Percentiles rank a stretch among this genome's conserved stretches.
These are phyloP conservation scores for Naegleria fowleri DNA, from an alignment of 208 protist species.

Conservation along the genomic window DNA sequence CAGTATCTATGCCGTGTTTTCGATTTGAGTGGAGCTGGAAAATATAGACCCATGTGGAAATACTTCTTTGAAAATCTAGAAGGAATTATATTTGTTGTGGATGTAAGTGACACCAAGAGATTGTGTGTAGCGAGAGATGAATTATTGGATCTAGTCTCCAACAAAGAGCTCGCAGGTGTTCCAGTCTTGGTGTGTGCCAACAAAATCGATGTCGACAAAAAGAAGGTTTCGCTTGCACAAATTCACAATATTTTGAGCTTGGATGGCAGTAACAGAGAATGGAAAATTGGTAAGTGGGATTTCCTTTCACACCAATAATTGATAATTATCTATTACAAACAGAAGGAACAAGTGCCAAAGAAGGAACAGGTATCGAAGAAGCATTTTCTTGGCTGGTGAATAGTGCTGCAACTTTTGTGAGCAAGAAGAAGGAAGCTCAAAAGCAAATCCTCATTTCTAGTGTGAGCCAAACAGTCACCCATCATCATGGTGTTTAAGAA, in stretches of 20 bases:
- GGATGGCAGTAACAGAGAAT: neutral
- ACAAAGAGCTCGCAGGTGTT: neutral
- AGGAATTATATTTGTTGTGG: neutral
- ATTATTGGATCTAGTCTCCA: neutral
- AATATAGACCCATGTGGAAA: slow-evolving; percentile 5
- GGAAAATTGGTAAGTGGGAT: neutral
- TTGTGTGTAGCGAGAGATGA: slow-evolving; percentile 4
- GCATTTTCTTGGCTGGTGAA: neutral
- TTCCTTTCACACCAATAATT: too few relatives aligned
- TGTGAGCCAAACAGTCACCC: neutral
- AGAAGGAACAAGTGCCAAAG: neutral
- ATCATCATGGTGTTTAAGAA: too few relatives aligned
- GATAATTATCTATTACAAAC: too few relatives aligned
- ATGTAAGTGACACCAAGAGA: neutral
- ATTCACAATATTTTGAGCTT: neutral
- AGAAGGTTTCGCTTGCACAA: neutral
- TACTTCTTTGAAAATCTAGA: slow-evolving; percentile 2
- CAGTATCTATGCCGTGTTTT: neutral
- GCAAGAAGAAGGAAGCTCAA: neutral
- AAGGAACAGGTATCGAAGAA: neutral
- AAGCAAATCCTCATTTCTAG: neutral
- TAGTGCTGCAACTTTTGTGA: neutral
- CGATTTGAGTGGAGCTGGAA: neutral
- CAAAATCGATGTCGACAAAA: neutral
- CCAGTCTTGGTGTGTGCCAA: neutral